Conservation (phyloP, 192 early-diverging fungal species). For the Coemansia javaensis region DNA sequence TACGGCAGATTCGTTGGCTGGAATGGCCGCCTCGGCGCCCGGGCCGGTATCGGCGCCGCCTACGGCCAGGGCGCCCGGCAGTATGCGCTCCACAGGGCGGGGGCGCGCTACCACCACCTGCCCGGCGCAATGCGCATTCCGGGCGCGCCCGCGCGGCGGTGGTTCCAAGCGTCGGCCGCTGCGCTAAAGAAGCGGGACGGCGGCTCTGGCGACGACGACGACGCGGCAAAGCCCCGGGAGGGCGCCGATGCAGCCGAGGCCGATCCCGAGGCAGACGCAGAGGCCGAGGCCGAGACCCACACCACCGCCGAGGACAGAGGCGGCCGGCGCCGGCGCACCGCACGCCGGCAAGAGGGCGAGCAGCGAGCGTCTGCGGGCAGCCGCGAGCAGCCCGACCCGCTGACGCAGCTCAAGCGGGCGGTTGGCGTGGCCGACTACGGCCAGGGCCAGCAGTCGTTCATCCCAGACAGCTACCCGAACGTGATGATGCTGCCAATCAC, state of each 20-base stretch:
- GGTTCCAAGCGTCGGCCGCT: conserved; percentile 23
- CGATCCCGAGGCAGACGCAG: conserved; percentile 1
- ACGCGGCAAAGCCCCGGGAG: background rate
- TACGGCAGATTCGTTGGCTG: conserved; percentile 15
- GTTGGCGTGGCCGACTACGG: conserved; percentile 60
- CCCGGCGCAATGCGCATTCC: background rate
- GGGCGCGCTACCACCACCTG: background rate
- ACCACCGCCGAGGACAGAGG: conserved; percentile 12
- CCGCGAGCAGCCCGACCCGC: conserved; percentile 17
- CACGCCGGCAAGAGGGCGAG: conserved; percentile 31
- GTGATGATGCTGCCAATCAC: conserved; percentile 91
- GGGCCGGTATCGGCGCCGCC: background rate
- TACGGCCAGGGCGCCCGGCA: background rate
- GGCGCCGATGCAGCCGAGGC: conserved; percentile 3
- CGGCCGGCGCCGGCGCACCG: conserved; percentile 24
- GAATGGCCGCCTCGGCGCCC: conserved; percentile 1
- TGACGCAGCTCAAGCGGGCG: conserved; percentile 46
- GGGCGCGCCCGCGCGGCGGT: conserved; percentile 1
- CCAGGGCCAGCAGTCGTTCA: conserved; percentile 66
- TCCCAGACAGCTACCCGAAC: conserved; percentile 91
- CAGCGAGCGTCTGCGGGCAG: background rate
- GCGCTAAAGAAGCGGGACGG: conserved; percentile 21
- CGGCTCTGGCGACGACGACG: conserved; percentile 13
- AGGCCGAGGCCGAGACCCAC: conserved; percentile 4
- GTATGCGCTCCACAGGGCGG: background rate